Base-by-base conservation (phyloP, 345 rosid genomes). In the Hibiscus tridactylites region DNA sequence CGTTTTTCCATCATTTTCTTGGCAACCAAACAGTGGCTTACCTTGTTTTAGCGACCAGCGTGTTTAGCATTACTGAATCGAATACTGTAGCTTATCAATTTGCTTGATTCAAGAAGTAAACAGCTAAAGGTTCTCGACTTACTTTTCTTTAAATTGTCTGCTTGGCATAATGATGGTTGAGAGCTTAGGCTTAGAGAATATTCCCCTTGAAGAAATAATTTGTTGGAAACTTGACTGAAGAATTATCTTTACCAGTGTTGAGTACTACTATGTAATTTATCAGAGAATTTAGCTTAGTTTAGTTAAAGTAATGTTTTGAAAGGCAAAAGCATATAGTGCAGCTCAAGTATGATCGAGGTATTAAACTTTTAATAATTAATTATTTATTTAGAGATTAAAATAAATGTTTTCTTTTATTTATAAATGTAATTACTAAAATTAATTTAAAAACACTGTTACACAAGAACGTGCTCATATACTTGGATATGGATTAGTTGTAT, bases 1-100 rank as follows among this genome's bases (percentile, higher is more conserved):
- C 29, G 6, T 73, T 78, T 78, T 58, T 62, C 54, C 60, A n/a
- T 57, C 68, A 24, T 56, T 79, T 63, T 72, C 66, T 47, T 46
- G 29, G 53, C 2, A 17, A 64, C 16, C 59, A 64, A 68, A 39
- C 70, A 11, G 31, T 21, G 56, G n/a, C 12, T 8, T 62, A 33
- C 52, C 9, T 64, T 64, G 31, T 42, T 65, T 39, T 9, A 64
- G 68, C 16, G 2, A 19, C 44, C 19, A 17, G 52, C 2, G 16
- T 65, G 68, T 65, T 17, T 28, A 61, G 24, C 42, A 28, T 64
- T 63, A 9, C 52, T 39, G 3, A 29, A 44, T 4, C 7, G 28
- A 29, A 6, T 12, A 12, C 7, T 17, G 29, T 28, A 10, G 8
- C 21, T 71, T 67, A 60, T 15, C 16, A 42, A 37, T 71, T 71